Base-by-base conservation (phyloP, 306 rosid species). In the Cercis canadensis region DNA sequence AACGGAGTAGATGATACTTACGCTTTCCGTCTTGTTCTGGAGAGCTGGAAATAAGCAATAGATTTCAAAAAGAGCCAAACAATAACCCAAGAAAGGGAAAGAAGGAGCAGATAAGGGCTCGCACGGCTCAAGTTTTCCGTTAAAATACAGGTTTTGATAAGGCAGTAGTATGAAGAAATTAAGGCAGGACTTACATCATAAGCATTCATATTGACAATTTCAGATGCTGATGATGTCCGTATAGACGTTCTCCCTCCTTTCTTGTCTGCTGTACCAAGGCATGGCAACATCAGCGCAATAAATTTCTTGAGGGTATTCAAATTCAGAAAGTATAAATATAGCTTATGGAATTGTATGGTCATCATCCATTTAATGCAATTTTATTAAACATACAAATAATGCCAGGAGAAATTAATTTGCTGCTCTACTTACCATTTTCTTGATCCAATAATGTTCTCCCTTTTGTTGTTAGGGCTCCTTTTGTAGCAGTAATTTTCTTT, bases 211-310 rank as follows among this genome's bases (percentile, higher is more conserved):
- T 83, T 37, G 32, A 80, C 74, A 69, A 80, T 83, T 81, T 81
- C 87, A 40, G 92, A 86, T 55, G 73, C 82, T 1, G 78, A 71
- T 1, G 78, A 71, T 29, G 82, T 65, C 32, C 75, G 79, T 0
- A 29, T 53, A 61, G 71, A 65, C 69, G 80, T 75, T 45, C 79
- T 83, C 56, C 18, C 67, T 61, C 60, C 62, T 46, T 53, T 73
- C 80, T 50, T 36, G 21, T 53, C 77, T 33, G 43, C 87, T 80
- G 87, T 83, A 81, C 32, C 76, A 70, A 79, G 56, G 34, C 59
- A 69, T 68, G 29, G 64, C 70, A 66, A 58, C 52, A 65, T 45
- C 57, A 21, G 24, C 33, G n/a, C 50, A 39, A 40, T 44, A 73
- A 67, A 47, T 46, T 76, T 67, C 52, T 43, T 11, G n/a, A 73